Percentiles rank a stretch among this genome's conserved stretches.
Evolutionary conservation across 179 eudicot species (phyloP).

Genomic region (Spinacia oleracea): DNA sequence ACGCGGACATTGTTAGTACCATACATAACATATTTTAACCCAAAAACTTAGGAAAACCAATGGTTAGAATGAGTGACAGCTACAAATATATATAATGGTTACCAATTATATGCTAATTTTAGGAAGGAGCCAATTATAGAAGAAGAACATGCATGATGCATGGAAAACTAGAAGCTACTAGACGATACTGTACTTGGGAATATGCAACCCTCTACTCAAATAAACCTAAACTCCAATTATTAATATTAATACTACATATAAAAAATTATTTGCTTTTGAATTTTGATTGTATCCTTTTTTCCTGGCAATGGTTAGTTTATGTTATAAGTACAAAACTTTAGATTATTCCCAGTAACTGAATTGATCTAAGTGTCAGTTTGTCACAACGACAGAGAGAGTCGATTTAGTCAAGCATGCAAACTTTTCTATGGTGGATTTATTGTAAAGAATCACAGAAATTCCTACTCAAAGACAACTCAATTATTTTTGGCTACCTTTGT

Average conservation of each 20-base stretch:
- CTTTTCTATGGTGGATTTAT: not conserved
- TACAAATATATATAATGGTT: not conserved
- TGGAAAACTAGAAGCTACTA: too few species aligned
- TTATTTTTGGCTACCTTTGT: too few species aligned
- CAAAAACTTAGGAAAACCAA: not conserved
- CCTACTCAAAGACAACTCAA: not conserved
- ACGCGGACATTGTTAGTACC: not conserved
- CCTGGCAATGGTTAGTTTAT: slow-evolving; percentile 2
- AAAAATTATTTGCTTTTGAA: not conserved
- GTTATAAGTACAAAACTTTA: not conserved
- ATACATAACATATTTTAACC: not conserved
- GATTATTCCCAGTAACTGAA: not conserved
- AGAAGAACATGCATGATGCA: slow-evolving; percentile 12
- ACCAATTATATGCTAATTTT: slow-evolving; percentile 10
- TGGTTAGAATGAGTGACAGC: slow-evolving; percentile 7
- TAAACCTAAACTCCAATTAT: too few species aligned
- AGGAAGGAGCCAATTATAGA: slow-evolving; percentile 1
- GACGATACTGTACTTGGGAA: slow-evolving; percentile 1
- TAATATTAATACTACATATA: too few species aligned
- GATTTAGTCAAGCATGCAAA: too few species aligned
- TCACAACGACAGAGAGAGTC: not conserved
- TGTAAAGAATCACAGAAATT: too few species aligned
- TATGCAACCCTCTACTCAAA: slow-evolving; percentile 1
- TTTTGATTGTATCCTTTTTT: not conserved
- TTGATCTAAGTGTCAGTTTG: not conserved